Conservation (phyloP, 331 rosid species). For the Quercus lobata region DNA sequence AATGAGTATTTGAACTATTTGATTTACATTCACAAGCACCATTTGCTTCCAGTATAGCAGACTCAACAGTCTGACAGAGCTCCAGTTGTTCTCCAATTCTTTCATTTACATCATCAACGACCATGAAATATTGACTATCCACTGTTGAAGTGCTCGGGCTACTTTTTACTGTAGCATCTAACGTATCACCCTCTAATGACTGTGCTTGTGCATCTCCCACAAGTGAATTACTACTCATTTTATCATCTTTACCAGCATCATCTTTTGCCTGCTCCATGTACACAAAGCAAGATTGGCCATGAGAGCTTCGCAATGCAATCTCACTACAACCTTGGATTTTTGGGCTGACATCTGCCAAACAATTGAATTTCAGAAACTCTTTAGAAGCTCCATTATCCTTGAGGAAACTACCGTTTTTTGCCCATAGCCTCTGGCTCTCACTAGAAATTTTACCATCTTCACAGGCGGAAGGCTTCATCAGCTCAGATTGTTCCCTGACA, state of each 20-base stretch:
- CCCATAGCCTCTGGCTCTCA: constrained; percentile 28
- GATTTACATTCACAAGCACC: constrained; percentile 16
- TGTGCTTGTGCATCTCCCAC: constrained; percentile 16
- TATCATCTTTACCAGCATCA: constrained; percentile 16
- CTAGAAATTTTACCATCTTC: constrained; percentile 20
- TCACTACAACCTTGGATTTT: constrained; percentile 16
- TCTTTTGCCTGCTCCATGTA: constrained; percentile 18
- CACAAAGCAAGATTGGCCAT: constrained; percentile 5
- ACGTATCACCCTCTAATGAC: constrained; percentile 9
- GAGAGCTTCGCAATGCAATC: constrained; percentile 18
- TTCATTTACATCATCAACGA: constrained; percentile 16
- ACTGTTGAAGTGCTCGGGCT: constrained; percentile 6
- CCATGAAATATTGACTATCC: constrained; percentile 10
- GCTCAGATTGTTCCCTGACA: constrained; percentile 27
- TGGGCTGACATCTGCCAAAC: constrained; percentile 21
- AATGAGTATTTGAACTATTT: background rate
- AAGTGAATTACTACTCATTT: constrained; percentile 14
- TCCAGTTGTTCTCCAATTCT: constrained; percentile 10
- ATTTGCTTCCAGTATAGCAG: constrained; percentile 3
- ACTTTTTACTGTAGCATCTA: constrained; percentile 2
- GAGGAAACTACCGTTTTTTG: constrained; percentile 5
- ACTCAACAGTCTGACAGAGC: background rate
- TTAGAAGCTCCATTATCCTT: constrained; percentile 22
- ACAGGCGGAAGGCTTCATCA: constrained; percentile 13
- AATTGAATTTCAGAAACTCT: constrained; percentile 23